These are phyloP conservation scores for Pythium coloratum DNA, from an alignment of 352 stramenopile species.

Conservation along the genomic window DNA sequence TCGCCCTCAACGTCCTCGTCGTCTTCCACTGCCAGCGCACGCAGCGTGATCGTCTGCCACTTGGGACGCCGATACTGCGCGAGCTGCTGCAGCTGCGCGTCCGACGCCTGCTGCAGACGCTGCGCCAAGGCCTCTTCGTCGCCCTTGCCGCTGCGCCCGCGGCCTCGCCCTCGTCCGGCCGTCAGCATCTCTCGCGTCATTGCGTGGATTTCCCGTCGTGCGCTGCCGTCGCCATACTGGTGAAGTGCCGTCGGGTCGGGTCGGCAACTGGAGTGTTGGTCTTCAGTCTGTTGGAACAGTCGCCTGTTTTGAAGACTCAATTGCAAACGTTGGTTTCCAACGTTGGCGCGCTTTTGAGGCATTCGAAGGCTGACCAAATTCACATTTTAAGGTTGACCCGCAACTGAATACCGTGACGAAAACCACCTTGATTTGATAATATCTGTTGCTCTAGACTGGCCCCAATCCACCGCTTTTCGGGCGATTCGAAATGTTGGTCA, in stretches of 20 bases:
- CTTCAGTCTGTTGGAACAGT: not conserved
- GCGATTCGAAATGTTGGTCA: not conserved
- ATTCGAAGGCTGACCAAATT: not conserved
- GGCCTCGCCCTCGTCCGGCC: not conserved
- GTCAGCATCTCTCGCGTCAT: not conserved
- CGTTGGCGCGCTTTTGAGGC: not conserved
- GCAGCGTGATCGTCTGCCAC: conserved; percentile 20
- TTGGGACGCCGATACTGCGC: conserved; percentile 20
- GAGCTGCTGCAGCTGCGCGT: conserved; percentile 27
- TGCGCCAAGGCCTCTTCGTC: not conserved
- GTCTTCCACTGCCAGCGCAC: not conserved
- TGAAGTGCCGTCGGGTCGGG: not conserved
- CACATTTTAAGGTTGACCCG: not conserved
- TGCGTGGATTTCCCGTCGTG: not conserved
- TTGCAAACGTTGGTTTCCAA: not conserved
- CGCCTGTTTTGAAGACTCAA: not conserved
- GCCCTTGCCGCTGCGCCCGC: not conserved
- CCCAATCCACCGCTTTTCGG: not conserved
- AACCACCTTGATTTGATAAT: conserved; percentile 3
- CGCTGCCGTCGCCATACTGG: not conserved
- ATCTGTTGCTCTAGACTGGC: conserved; percentile 3
- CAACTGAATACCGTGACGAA: no score
- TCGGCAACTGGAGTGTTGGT: conserved; percentile 4
- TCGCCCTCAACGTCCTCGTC: conserved; percentile 10
- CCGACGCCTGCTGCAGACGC: conserved; percentile 23